Base-by-base conservation (phyloP, 169 alveolate genomes). In the Theileria orientalis region DNA sequence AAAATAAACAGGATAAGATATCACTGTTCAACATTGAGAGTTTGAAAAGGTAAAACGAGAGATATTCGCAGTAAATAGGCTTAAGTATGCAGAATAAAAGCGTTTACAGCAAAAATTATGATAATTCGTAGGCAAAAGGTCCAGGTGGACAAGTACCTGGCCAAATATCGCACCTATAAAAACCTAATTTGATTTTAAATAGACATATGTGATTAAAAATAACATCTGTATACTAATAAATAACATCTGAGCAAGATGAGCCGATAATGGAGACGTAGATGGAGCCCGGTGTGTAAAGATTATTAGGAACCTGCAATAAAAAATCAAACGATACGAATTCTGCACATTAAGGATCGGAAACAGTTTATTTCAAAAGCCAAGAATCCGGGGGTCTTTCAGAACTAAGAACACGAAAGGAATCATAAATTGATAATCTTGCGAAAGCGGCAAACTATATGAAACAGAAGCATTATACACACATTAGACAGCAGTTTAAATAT, bases 41-140 rank as follows among this genome's bases (percentile, higher is more conserved):
- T 0, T 56, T 56, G 21, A 56, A 56, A 32, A 56, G 66, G 66
- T 56, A 56, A 13, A n/a, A n/a, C n/a, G n/a, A n/a, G n/a, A n/a
- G n/a, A n/a, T n/a, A n/a, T n/a, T n/a, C n/a, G n/a, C n/a, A n/a
- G n/a, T n/a, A n/a, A n/a, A n/a, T n/a, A n/a, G n/a, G n/a, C n/a
- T n/a, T 56, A 29, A 25, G 19, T 25, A 6, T 56, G 2, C 13
- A 30, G 16, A 56, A 23, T 6, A 56, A 29, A 0, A 29, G 37
- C 42, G 29, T 56, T 56, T 33, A n/a, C n/a, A n/a, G n/a, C n/a
- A n/a, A n/a, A n/a, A n/a, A n/a, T n/a, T n/a, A n/a, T n/a, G n/a
- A n/a, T n/a, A n/a, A n/a, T n/a, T n/a, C n/a, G n/a, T n/a, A 56
- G 66, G 66, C 66, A 56, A 14, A 56, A 56, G 42, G 3, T 56